Conservation (phyloP, 2,329 filamentous ascomycete species). For the Diplodia intermedia region DNA sequence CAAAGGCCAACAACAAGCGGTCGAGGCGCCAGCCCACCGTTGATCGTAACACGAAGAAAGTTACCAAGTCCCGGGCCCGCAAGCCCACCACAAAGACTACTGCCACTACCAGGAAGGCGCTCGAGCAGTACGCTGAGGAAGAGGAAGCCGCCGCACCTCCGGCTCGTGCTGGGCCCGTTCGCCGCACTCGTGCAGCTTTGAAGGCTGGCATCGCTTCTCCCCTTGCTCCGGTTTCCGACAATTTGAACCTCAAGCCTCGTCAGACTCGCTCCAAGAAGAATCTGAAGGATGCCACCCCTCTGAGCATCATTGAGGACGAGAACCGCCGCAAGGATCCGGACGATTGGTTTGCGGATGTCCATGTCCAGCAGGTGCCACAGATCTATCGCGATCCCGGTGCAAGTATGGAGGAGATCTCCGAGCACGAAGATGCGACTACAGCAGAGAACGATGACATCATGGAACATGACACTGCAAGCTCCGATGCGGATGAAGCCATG, state of each 20-base stretch:
- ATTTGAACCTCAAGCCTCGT: neutral
- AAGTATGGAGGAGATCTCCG: conserved; percentile 21
- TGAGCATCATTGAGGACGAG: conserved; percentile 19
- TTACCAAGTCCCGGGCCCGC: conserved; percentile 21
- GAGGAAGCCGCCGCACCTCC: neutral
- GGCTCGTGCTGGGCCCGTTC: neutral
- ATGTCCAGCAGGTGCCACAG: neutral
- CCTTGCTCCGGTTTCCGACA: conserved; percentile 2
- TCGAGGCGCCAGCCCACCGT: conserved; percentile 15
- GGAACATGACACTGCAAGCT: conserved; percentile 8
- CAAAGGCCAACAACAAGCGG: neutral
- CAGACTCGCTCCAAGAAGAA: conserved; percentile 12
- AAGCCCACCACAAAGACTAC: conserved; percentile 10
- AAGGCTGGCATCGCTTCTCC: conserved; percentile 12
- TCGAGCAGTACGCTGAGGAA: conserved; percentile 9
- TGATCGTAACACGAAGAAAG: conserved; percentile 19
- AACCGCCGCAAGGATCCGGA: neutral
- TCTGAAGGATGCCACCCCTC: conserved; percentile 9
- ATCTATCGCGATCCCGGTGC: conserved; percentile 15
- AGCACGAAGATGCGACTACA: neutral
- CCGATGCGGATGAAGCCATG: conserved; percentile 8
- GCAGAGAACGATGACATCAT: conserved; percentile 9
- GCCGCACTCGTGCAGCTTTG: conserved; percentile 14
- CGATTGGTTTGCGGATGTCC: conserved; percentile 16
- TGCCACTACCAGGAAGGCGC: conserved; percentile 6